Percentiles rank a stretch among this genome's conserved stretches.
phyloP scores from a whole-genome alignment of 2,329 filamentous ascomycete species.

The Capronia coronata region DNA sequence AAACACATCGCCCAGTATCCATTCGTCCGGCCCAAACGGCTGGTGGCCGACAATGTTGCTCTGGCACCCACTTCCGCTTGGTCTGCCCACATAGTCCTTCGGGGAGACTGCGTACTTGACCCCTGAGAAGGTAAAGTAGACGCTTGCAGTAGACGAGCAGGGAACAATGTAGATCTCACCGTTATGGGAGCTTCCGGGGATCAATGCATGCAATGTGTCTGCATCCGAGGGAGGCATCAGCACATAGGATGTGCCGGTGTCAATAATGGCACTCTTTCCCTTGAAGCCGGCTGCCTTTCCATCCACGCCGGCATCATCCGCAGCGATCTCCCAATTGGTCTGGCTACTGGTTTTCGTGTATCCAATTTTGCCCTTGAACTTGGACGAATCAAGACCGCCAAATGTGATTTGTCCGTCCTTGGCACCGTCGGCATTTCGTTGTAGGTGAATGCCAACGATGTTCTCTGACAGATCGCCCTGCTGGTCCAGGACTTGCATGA shows the following conservation, averaged over 20 bases:
- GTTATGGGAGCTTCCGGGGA: slow-evolving; percentile 55
- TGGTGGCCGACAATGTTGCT: slow-evolving; percentile 71
- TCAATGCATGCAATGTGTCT: slow-evolving; percentile 57
- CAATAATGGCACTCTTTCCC: slow-evolving; percentile 62
- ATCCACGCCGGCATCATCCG: slow-evolving; percentile 60
- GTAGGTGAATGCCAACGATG: slow-evolving; percentile 65
- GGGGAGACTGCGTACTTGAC: slow-evolving; percentile 60
- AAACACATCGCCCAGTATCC: slow-evolving; percentile 81
- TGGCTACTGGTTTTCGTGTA: slow-evolving; percentile 54
- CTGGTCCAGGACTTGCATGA: slow-evolving; percentile 57
- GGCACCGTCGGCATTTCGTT: slow-evolving; percentile 56
- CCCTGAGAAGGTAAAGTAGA: slow-evolving; percentile 64
- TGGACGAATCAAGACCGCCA: slow-evolving; percentile 60
- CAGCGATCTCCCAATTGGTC: slow-evolving; percentile 61
- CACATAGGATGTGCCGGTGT: slow-evolving; percentile 76
- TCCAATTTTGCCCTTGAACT: slow-evolving; percentile 61
- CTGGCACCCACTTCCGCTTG: slow-evolving; percentile 38
- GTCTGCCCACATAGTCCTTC: slow-evolving; percentile 60
- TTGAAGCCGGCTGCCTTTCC: slow-evolving; percentile 52
- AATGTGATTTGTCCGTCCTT: slow-evolving; percentile 74
- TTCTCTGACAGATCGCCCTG: slow-evolving; percentile 56
- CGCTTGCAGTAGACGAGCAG: slow-evolving; percentile 56
- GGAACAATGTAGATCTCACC: slow-evolving; percentile 61
- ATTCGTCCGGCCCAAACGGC: slow-evolving; percentile 56
- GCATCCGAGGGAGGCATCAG: slow-evolving; percentile 65